phyloP scores from a whole-genome alignment of 164 flowering plant genomes.

The grape (Vitis vinifera) region DNA sequence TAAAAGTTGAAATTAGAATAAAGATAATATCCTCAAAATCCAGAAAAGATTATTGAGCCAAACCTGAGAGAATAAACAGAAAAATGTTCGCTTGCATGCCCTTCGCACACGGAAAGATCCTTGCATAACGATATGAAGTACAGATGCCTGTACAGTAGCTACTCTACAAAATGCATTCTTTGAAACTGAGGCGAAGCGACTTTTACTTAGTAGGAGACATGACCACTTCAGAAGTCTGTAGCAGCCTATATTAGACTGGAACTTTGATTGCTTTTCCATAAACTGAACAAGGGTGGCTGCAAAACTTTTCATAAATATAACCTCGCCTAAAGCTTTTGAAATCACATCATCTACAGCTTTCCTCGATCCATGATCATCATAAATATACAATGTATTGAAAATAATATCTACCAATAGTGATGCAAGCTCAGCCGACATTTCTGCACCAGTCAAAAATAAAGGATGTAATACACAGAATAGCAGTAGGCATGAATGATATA shows the following conservation, averaged over 20 bases:
- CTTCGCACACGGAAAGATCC: slow-evolving; percentile 63
- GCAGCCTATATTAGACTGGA: slow-evolving; percentile 56
- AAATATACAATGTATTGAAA: slow-evolving; percentile 63
- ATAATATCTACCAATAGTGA: slow-evolving; percentile 65
- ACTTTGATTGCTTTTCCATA: slow-evolving; percentile 73
- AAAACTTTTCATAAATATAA: slow-evolving; percentile 77
- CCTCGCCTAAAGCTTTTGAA: slow-evolving; percentile 47
- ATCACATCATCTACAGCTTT: slow-evolving; percentile 81
- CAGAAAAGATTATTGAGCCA: neutral
- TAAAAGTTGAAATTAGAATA: neutral
- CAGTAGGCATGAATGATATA: neutral
- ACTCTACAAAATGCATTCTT: slow-evolving; percentile 83
- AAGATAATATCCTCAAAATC: slow-evolving; percentile 3
- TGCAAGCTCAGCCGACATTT: slow-evolving; percentile 61
- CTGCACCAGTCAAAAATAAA: slow-evolving; percentile 42
- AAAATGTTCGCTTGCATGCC: slow-evolving; percentile 62
- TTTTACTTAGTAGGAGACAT: slow-evolving; percentile 60
- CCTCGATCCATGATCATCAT: slow-evolving; percentile 83
- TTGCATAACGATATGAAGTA: slow-evolving; percentile 59
- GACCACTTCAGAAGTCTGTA: slow-evolving; percentile 89
- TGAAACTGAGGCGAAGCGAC: slow-evolving; percentile 71
- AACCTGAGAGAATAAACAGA: slow-evolving; percentile 77
- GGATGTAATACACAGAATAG: neutral
- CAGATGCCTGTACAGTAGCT: slow-evolving; percentile 63
- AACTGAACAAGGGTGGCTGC: slow-evolving; percentile 81